phyloP scores from a whole-genome alignment of 2,329 filamentous ascomycete genomes.

The Fusarium sp. region DNA sequence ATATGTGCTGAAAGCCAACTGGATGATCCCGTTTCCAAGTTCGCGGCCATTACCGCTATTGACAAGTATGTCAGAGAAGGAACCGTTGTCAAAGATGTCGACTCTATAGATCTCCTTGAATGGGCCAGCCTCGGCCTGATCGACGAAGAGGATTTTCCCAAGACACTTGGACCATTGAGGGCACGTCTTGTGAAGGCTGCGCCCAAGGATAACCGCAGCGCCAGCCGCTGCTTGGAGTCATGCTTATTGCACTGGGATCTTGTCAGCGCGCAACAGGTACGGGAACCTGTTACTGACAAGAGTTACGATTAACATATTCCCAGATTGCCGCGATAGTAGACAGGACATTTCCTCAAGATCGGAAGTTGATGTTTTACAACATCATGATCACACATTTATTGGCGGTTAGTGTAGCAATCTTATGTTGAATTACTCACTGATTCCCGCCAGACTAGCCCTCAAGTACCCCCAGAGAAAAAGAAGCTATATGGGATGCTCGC shows the following conservation, averaged over 20 bases:
- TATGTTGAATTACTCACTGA: constrained; percentile 3
- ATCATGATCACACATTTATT: constrained; percentile 62
- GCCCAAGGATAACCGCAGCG: constrained; percentile 55
- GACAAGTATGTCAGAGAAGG: constrained; percentile 57
- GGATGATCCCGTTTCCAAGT: constrained; percentile 58
- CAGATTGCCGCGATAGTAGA: constrained; percentile 63
- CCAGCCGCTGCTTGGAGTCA: constrained; percentile 57
- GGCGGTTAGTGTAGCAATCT: constrained; percentile 51
- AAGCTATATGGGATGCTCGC: constrained; percentile 61
- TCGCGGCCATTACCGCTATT: constrained; percentile 54
- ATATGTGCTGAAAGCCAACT: constrained; percentile 61
- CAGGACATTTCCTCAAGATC: constrained; percentile 58
- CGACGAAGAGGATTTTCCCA: constrained; percentile 52
- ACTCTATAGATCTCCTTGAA: constrained; percentile 62
- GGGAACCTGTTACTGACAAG: not conserved
- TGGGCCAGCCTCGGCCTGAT: constrained; percentile 57
- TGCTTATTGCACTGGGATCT: constrained; percentile 65
- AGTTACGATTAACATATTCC: not conserved
- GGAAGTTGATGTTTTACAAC: constrained; percentile 62
- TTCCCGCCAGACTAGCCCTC: constrained; percentile 51
- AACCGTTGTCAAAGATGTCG: constrained; percentile 57
- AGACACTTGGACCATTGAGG: constrained; percentile 60
- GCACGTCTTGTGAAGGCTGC: constrained; percentile 60
- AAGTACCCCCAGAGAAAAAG: constrained; percentile 57
- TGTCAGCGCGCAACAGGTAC: constrained; percentile 64